Base-by-base conservation (phyloP, 1,139 yeast genomes). In the Magnusiomyces suaveolens region DNA sequence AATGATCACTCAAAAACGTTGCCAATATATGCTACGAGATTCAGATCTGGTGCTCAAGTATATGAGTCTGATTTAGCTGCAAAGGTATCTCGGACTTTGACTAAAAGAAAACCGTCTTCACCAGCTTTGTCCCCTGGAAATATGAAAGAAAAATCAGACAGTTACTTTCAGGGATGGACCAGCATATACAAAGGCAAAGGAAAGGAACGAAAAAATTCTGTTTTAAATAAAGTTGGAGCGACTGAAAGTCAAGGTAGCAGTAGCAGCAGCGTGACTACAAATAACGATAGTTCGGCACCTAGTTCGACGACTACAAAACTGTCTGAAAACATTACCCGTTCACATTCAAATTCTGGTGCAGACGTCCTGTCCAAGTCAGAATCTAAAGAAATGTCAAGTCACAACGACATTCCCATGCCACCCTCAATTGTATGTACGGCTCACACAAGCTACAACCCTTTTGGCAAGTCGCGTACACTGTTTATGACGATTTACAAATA, bases 11-110 rank as follows among this genome's bases (percentile, higher is more conserved):
- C 49, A 10, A 26, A 46, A 36, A 12, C 39, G 10, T 54, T 54
- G 14, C 58, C 58, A 6, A 56, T 56, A 3, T 56, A 53, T 26
- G 49, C 56, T 8, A 52, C 56, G 1, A 33, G 56, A 20, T 56
- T 56, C 44, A 26, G 43, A 39, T 54, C 56, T 16, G 55, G 56
- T 10, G 51, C 50, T 6, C 56, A 53, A 10, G 58, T 56, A 3
- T 56, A 38, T 43, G 56, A 53, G 24, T 56, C 58, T 10, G 58
- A 56, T 36, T 24, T 47, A 1, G 56, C 53, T 1, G 56, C 54
- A 23, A 53, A 51, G 25, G 54, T 54, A 1, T 50, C 52, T 23
- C 50, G 55, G 8, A 53, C 55, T 14, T n/a, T 52, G 18, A 8
- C 25, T 10, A 43, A 33, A 16, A 29, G 36, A 2, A 20, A 25